Conservation (phyloP, 208 protist species). For the Crithidia thermophila region DNA sequence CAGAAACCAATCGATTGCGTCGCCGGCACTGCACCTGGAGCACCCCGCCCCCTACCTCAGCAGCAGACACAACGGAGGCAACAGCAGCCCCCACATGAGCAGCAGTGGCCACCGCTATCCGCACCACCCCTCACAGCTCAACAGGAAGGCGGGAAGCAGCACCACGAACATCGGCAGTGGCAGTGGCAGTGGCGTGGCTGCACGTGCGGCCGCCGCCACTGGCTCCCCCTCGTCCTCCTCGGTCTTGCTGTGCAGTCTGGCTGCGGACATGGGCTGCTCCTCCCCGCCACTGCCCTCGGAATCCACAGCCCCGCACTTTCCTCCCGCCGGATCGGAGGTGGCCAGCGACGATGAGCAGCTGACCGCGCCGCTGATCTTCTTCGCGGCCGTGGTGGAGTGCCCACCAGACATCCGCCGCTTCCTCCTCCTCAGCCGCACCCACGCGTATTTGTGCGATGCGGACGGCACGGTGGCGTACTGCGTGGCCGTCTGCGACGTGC, state of each 20-base stretch:
- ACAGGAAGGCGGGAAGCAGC: too few relatives aligned
- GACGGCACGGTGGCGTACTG: slow-evolving; percentile 20
- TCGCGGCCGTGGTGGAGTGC: slow-evolving; percentile 17
- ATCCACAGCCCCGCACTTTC: too few relatives aligned
- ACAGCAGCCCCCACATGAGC: too few relatives aligned
- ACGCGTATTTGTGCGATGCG: slow-evolving; percentile 18
- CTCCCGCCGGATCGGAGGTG: too few relatives aligned
- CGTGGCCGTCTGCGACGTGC: slow-evolving; percentile 10
- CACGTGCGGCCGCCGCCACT: too few relatives aligned
- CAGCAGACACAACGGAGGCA: too few relatives aligned
- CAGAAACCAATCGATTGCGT: not conserved
- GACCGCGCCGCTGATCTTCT: slow-evolving; percentile 4
- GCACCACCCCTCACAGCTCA: too few relatives aligned
- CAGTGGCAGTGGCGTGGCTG: too few relatives aligned
- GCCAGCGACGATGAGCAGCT: not conserved
- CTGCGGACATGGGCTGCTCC: not conserved
- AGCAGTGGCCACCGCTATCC: too few relatives aligned
- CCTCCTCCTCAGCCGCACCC: slow-evolving; percentile 15
- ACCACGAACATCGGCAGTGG: too few relatives aligned
- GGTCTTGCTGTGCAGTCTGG: slow-evolving; percentile 4
- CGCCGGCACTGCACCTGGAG: not conserved
- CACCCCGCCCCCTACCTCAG: not conserved
- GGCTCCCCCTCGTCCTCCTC: too few relatives aligned
- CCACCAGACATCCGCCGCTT: slow-evolving; percentile 17
- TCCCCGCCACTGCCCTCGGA: too few relatives aligned